Conservation (phyloP, 2,329 filamentous ascomycete species). For the Dothidotthia symphoricarpi region DNA sequence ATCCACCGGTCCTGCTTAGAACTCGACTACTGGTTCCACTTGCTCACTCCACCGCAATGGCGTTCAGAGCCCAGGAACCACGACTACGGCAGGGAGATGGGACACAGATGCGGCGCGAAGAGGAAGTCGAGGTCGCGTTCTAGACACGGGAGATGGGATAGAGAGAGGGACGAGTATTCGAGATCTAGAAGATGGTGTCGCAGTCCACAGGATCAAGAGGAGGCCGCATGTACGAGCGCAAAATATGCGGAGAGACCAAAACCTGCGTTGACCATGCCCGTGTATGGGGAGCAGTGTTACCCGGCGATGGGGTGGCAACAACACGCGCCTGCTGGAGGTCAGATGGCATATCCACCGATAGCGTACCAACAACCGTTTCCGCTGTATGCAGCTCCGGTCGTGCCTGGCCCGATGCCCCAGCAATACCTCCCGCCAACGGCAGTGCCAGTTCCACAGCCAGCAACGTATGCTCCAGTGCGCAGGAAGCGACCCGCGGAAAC, state of each 20-base stretch:
- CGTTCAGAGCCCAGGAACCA: not conserved
- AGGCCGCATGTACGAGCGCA: conserved; percentile 1
- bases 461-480: too few species aligned
- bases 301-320: conserved; percentile 1
- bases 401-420: too few species aligned
- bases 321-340: not conserved
- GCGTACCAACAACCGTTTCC: too few species aligned
- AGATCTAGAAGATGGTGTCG: too few species aligned
- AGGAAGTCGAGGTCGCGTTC: conserved; percentile 3
- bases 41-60: not conserved
- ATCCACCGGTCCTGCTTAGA: conserved; percentile 17
- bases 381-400: too few species aligned
- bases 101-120: conserved; percentile 3
- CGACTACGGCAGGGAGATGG: conserved; percentile 1
- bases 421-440: too few species aligned
- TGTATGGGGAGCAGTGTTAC: conserved; percentile 1
- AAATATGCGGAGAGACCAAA: conserved; percentile 1
- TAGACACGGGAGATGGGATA: too few species aligned
- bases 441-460: conserved; percentile 1
- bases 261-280: conserved; percentile 2
- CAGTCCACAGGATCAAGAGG: not conserved
- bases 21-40: conserved; percentile 19
- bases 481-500: not conserved
- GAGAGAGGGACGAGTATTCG: too few species aligned
- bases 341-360: not conserved